Conservation (phyloP, 306 rosid genomes). For the Comarum palustre region DNA sequence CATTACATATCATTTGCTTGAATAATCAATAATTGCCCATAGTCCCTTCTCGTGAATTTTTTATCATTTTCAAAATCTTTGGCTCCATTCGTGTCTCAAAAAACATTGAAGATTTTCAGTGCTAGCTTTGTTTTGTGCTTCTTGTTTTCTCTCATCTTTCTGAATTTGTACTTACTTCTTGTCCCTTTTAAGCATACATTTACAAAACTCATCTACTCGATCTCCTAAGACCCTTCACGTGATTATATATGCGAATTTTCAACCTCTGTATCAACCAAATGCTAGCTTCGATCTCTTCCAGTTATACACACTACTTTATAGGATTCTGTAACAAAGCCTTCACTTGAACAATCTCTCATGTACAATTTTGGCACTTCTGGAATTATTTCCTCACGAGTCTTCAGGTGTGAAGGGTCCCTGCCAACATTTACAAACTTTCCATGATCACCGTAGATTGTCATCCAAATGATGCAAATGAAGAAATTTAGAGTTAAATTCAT, state of each 20-base stretch:
- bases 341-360: background rate
- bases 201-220: constrained; percentile 1
- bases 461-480: no score
- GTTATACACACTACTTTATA: background rate
- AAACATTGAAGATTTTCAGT: background rate
- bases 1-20: background rate
- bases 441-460: no score
- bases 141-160: background rate
- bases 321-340: background rate
- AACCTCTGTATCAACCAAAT: background rate
- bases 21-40: background rate
- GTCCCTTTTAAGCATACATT: constrained; percentile 4
- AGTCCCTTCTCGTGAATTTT: background rate
- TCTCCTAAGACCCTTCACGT: constrained; percentile 13
- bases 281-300: background rate
- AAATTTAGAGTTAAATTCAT: no score
- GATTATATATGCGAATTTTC: constrained; percentile 4
- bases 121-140: constrained; percentile 2
- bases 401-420: no score
- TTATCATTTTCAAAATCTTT: background rate
- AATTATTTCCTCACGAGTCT: no score
- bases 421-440: no score
- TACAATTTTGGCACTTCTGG: no score
- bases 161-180: constrained; percentile 4
- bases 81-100: background rate